These are phyloP conservation scores for Sextonia rubra DNA, from an alignment of 164 flowering plant species.

Conservation along the genomic window DNA sequence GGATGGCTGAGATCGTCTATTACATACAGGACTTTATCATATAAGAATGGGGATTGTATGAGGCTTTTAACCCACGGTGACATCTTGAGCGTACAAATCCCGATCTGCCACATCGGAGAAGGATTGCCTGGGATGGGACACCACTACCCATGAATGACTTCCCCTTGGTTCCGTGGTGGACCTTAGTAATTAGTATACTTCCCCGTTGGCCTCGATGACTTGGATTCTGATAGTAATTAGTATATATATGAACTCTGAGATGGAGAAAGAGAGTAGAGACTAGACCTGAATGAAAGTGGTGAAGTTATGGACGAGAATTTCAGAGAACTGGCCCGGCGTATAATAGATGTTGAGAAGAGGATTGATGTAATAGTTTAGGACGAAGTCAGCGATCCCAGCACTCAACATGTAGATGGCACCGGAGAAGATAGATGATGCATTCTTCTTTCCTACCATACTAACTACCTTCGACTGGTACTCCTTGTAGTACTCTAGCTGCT, in stretches of 20 bases:
- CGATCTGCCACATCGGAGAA: too few species aligned
- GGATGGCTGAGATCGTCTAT: background rate
- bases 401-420: constrained; percentile 67
- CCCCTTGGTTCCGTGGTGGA: too few species aligned
- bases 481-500: constrained; percentile 67
- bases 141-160: background rate
- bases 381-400: constrained; percentile 81
- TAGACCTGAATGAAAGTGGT: constrained; percentile 57
- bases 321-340: constrained; percentile 58
- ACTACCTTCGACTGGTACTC: constrained; percentile 55
- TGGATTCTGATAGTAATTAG: background rate
- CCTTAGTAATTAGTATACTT: too few species aligned
- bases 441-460: constrained; percentile 43
- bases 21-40: background rate
- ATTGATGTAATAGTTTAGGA: constrained; percentile 42
- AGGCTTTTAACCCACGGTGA: background rate
- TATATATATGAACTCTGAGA: background rate
- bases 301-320: constrained; percentile 56
- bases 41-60: background rate
- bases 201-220: too few species aligned
- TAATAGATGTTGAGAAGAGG: constrained; percentile 46
- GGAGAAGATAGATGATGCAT: constrained; percentile 48
- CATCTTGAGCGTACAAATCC: background rate
- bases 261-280: background rate
- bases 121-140: background rate